Evolutionary conservation across 805 yeast species (phyloP).

Genomic region (Wickerhamomyces canadensis): DNA sequence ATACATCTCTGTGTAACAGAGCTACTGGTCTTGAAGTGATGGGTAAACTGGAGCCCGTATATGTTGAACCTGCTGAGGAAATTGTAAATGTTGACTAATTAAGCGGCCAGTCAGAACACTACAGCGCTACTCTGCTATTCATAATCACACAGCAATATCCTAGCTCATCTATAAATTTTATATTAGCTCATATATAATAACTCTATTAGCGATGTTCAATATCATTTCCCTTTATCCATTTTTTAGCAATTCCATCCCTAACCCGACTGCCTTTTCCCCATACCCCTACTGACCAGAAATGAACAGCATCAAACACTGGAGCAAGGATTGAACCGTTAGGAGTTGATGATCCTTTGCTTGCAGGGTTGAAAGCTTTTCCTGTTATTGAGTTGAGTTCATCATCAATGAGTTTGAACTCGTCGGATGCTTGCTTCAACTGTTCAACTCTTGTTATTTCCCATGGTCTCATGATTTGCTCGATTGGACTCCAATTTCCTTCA

Average conservation of each 20-base stretch:
- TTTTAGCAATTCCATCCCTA: constrained; percentile 48
- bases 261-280: constrained; percentile 51
- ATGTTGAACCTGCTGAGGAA: no score
- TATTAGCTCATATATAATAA: no score
- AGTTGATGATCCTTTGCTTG: constrained; percentile 2
- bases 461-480: constrained; percentile 45
- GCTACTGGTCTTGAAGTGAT: constrained; percentile 5
- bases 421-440: constrained; percentile 10
- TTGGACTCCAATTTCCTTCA: constrained; percentile 49
- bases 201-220: background rate
- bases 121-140: no score
- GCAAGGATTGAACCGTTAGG: constrained; percentile 21
- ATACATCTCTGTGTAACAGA: constrained; percentile 7
- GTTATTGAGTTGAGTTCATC: constrained; percentile 21
- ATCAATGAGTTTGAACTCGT: constrained; percentile 16
- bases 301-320: constrained; percentile 39
- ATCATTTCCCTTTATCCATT: constrained; percentile 45
- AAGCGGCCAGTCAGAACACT: no score
- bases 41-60: no score
- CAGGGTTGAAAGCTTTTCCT: constrained; percentile 13
- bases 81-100: no score
- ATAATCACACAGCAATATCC: no score
- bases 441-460: constrained; percentile 38
- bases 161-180: background rate
- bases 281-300: constrained; percentile 64